Evolutionary conservation across 1,139 yeast genomes (phyloP).

Genomic region (Zygoascus hellenicus): DNA sequence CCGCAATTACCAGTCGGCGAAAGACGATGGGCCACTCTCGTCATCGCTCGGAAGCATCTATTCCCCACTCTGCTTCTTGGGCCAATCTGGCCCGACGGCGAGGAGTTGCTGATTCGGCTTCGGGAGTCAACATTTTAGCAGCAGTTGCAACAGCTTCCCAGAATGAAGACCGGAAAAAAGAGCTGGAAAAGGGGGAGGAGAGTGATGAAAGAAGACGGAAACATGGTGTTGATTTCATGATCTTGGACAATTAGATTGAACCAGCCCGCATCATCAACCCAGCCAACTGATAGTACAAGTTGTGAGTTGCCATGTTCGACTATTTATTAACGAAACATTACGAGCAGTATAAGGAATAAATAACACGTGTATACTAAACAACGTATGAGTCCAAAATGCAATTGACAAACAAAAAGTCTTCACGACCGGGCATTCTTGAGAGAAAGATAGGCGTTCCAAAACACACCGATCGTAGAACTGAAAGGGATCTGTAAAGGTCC

Average conservation of each 20-base stretch:
- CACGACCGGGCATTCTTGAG: slow-evolving; percentile 48
- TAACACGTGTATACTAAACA: background rate
- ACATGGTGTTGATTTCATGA: slow-evolving; percentile 25
- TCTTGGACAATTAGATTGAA: slow-evolving; percentile 12
- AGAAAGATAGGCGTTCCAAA: slow-evolving; percentile 90
- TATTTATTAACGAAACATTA: slow-evolving; percentile 9
- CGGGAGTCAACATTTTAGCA: slow-evolving; percentile 22
- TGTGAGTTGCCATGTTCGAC: slow-evolving; percentile 3
- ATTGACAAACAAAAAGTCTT: no score
- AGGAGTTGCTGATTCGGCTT: slow-evolving; percentile 12
- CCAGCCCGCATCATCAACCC: background rate
- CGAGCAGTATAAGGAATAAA: slow-evolving; percentile 1
- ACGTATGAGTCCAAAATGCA: no score
- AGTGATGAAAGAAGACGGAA: slow-evolving; percentile 17
- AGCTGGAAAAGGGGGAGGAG: slow-evolving; percentile 4
- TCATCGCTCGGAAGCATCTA: slow-evolving; percentile 30
- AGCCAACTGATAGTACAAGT: no score
- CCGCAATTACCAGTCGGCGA: slow-evolving; percentile 23
- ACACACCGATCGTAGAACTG: slow-evolving; percentile 79
- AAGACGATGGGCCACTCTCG: slow-evolving; percentile 28
- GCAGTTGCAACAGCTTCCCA: slow-evolving; percentile 21
- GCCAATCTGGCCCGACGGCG: slow-evolving; percentile 5
- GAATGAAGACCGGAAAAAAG: slow-evolving; percentile 9
- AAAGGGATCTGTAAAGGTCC: slow-evolving; percentile 82
- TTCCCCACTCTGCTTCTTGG: slow-evolving; percentile 10